Base-by-base conservation (phyloP, 352 stramenopile species). In the Heterotrichella gracilis region DNA sequence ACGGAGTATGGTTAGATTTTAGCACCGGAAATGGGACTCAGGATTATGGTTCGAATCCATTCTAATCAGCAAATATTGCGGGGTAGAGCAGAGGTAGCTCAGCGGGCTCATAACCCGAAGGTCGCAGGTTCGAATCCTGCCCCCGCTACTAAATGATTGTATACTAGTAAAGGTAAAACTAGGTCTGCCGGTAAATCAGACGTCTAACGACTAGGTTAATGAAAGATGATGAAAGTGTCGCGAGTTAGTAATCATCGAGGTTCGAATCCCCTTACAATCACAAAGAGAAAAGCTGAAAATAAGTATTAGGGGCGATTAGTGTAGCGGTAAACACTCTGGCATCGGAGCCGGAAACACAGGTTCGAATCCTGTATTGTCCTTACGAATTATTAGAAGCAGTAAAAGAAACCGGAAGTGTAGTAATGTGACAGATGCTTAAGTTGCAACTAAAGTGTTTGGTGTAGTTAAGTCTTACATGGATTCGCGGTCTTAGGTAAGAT, bases 31-130 rank as follows among this genome's bases (percentile, higher is more conserved):
- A 66, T n/a, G 41, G 41, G 41, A 66, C 21, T 3, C 2, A 9
- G 9, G 41, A 66, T 66, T 66, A 66, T 24, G 41, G 41, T 66
- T 66, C 41, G 9, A 66, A 66, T 66, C 41, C 41, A 24, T 66
- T 24, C 4, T 66, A 66, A 66, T 66, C 41, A 66, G 41, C 41
- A 66, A 66, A 53, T 19, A 53, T 53, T 19, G 39, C 39, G 39
- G 19, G 39, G 39, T 13, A 19, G 39, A 53, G 39, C 13, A 17
- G 19, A 17, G 19, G 39, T 53, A 53, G 13, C 39, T 53, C 39
- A 53, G 13, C 39, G 39, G 39, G 13, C 39, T 53, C 39, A 53
- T 53, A 53, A 53, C 13, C 39, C 39, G 39, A 53, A 13, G 13
- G 19, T 53, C 32, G 9, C 9, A 53, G n/a, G 9, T 53, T 53